These are phyloP conservation scores for Colletotrichum eleusines DNA, from an alignment of 2,329 filamentous ascomycete genomes.

Conservation along the genomic window DNA sequence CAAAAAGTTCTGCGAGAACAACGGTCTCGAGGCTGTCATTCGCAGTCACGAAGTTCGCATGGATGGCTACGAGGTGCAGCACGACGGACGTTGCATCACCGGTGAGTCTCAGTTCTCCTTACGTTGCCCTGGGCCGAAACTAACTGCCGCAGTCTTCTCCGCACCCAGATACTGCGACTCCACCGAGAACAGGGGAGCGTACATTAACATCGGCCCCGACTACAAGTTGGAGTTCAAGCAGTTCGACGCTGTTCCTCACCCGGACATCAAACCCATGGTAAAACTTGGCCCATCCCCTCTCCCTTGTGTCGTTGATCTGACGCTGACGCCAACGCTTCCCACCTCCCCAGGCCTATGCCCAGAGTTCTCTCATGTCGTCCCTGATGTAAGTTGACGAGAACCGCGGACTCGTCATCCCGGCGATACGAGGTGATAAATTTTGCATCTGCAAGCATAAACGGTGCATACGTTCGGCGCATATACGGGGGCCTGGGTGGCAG, in stretches of 20 bases:
- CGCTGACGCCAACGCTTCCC: slow-evolving; percentile 48
- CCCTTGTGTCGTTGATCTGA: slow-evolving; percentile 34
- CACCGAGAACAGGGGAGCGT: slow-evolving; percentile 97
- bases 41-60: slow-evolving; percentile 98
- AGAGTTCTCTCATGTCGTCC: slow-evolving; percentile 82
- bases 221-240: slow-evolving; percentile 93
- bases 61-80: slow-evolving; percentile 99
- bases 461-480: slow-evolving; percentile 40
- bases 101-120: slow-evolving; percentile 61
- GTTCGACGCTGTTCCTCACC: slow-evolving; percentile 97
- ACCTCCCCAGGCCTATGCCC: slow-evolving; percentile 77
- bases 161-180: slow-evolving; percentile 98
- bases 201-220: slow-evolving; percentile 94
- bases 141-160: slow-evolving; percentile 80
- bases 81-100: slow-evolving; percentile 94
- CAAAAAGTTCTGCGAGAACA: slow-evolving; percentile 95
- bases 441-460: slow-evolving; percentile 41
- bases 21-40: slow-evolving; percentile 93
- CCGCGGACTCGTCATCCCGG: slow-evolving; percentile 6
- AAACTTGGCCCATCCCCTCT: slow-evolving; percentile 43
- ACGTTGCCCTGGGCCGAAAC: slow-evolving; percentile 34
- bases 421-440: slow-evolving; percentile 28
- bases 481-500: slow-evolving; percentile 33
- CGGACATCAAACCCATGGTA: slow-evolving; percentile 93
- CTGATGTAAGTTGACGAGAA: slow-evolving; percentile 68